phyloP scores from a whole-genome alignment of 2,329 filamentous ascomycete species.

The Xylariaceae sp. region DNA sequence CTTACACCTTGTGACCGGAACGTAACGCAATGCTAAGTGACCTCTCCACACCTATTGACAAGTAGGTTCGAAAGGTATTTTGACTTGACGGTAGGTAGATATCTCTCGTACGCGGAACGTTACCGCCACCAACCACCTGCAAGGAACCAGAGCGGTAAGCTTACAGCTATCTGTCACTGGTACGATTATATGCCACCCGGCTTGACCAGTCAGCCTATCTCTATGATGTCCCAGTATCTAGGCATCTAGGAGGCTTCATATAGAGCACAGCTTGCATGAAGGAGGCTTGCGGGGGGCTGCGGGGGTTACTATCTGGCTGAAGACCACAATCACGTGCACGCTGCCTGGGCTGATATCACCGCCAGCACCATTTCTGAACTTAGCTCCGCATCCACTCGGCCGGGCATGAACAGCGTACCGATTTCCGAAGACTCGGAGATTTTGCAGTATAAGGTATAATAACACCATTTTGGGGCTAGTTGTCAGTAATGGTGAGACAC shows the following conservation, averaged over 20 bases:
- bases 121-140: background rate
- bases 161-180: conserved; percentile 2
- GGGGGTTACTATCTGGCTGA: conserved; percentile 9
- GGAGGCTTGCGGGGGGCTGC: too few relatives aligned
- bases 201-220: too few relatives aligned
- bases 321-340: conserved; percentile 8
- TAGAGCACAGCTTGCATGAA: too few relatives aligned
- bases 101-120: background rate
- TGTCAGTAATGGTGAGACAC: too few relatives aligned
- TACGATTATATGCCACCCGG: too few relatives aligned
- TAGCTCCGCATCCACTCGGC: too few relatives aligned
- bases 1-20: background rate
- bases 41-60: too few relatives aligned
- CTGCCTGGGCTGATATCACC: conserved; percentile 4
- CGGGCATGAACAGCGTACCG: background rate
- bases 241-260: too few relatives aligned
- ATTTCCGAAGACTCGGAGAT: conserved; percentile 44
- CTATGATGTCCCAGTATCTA: too few relatives aligned
- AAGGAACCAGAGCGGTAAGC: conserved; percentile 1
- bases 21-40: too few relatives aligned
- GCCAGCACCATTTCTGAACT: too few relatives aligned
- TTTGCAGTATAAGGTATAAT: conserved; percentile 22
- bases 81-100: background rate
- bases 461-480: background rate
- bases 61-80: too few relatives aligned